Evolutionary conservation across 2,329 filamentous ascomycete genomes (phyloP), one percentile per base, ranked within the genome.

Genomic region (Ophiostoma australiae): DNA sequence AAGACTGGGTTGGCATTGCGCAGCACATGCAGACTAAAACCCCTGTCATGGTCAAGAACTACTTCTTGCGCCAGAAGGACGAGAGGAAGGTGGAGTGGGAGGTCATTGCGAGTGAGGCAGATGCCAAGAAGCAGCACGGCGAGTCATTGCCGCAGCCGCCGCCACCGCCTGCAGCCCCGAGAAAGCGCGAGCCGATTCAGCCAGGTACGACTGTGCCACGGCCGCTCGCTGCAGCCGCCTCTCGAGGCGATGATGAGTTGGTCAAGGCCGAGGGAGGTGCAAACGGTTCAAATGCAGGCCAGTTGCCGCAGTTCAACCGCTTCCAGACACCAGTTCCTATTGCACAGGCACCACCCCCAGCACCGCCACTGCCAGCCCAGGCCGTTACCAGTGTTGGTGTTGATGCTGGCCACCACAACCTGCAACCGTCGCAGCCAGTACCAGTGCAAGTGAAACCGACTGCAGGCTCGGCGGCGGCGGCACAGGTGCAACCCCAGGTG

Each of bases 1-100:
- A 90, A 20, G 91, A 95, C 77, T 95, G 91, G 87, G 82, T 82
- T 68, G 87, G 86, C 4, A 94, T 94, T 79, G 90, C 92, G 58
- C 84, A 84, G 69, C 88, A 92, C 76, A 93, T 95, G 90, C 89
- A 90, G 68, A 92, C 91, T 4, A 94, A 94, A 80, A 94, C 92
- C 23, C 86, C 90, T 71, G 91, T 91, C n/a, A 95, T 95, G 92
- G 92, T 90, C 33, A 90, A 90, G 76, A 91, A 91, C 76, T 90
- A 89, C 76, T 91, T 86, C 74, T 83, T 85, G 33, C 84, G 89
- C 4, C 86, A 89, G 75, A 88, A 90, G 74, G 82, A 84, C 73
- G 73, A 81, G 23, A 79, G 77, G 55, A 87, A 86, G 74, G 79
- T 81, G 2, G 87, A 89, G 69, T 90, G 86, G 84, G 87, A 88